Base-by-base conservation (phyloP, 495 filamentous ascomycete genomes). In the Penicillium longicatenatum region DNA sequence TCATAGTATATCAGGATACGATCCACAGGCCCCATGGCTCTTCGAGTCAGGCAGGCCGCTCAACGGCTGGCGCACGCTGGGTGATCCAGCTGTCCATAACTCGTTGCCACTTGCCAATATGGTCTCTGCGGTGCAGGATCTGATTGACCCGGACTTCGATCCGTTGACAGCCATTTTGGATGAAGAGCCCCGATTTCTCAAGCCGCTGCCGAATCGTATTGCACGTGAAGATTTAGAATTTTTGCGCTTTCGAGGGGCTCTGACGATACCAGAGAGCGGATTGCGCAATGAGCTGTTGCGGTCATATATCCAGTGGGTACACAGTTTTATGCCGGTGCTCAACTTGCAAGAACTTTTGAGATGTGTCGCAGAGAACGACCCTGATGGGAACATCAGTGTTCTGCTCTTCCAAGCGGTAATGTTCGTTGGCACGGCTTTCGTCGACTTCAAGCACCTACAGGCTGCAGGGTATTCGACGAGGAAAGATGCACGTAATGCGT, bases 251-350 rank as follows among this genome's bases (percentile, higher is more conserved):
- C 91, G 92, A 62, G 89, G 88, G 0, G 91, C 89, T 1, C 70
- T 95, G 33, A 78, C 81, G 1, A 76, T 93, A 21, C 91, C 91
- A 0, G 80, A 83, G 50, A 75, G 74, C 35, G 73, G 75, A 0
- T 66, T 93, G 50, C 85, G 90, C 62, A 88, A 84, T 72, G 90
- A 89, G 55, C 70, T 93, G 24, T 71, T 95, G 1, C 79, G 82
- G 48, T 84, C 84, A 10, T 93, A 91, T 72, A 78, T 92, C 59
- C 85, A 92, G 72, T 93, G 84, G 77, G 90, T 94, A 16, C 86
- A 95, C 67, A 91, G 89, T 50, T 93, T 88, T 68, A 89, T 93
- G 88, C 91, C 91, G 3, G 78, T 93, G 26, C 58, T 95, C 54
- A 89, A 95, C 55, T 71, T 91, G 52, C 82, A 87, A 56, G 81